Conservation (phyloP, 192 early-diverging fungal genomes). For the Coemansia brasiliensis region DNA sequence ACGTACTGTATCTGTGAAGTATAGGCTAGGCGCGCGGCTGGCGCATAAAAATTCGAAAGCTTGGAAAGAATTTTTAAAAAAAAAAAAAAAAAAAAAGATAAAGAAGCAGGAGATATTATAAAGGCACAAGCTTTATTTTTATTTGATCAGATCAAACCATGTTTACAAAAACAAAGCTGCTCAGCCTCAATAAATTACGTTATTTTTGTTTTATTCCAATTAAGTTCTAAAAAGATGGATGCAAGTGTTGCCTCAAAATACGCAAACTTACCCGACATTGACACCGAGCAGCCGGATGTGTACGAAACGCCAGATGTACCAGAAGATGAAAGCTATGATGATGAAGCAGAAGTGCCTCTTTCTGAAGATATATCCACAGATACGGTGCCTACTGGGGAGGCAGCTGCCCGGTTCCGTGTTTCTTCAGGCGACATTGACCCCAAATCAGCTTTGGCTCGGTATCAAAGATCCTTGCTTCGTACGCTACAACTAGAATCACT, state of each 20-base stretch:
- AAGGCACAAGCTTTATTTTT: too few relatives aligned
- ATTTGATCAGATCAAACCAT: too few relatives aligned
- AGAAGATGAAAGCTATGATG: conserved; percentile 12
- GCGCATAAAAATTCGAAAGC: too few relatives aligned
- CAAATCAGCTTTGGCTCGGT: conserved; percentile 24
- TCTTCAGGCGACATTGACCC: conserved; percentile 19
- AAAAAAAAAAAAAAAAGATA: too few relatives aligned
- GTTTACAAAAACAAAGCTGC: too few relatives aligned
- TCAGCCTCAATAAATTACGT: too few relatives aligned
- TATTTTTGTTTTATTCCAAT: neutral
- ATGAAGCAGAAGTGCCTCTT: conserved; percentile 15
- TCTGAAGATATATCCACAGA: conserved; percentile 28
- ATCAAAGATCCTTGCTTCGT: conserved; percentile 45
- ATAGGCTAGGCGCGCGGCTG: too few relatives aligned
- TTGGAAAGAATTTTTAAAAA: too few relatives aligned
- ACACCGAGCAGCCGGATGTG: conserved; percentile 68
- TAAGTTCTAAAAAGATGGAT: neutral
- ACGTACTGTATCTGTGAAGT: too few relatives aligned
- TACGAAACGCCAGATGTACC: conserved; percentile 75
- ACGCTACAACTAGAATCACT: conserved; percentile 43
- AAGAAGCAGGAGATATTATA: too few relatives aligned
- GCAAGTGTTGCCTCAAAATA: conserved; percentile 61
- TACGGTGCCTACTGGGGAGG: neutral
- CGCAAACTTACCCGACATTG: conserved; percentile 78
- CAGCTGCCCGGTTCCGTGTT: conserved; percentile 35